Conservation (phyloP, 2,329 filamentous ascomycete genomes). For the Chaetomiaceae sp. region DNA sequence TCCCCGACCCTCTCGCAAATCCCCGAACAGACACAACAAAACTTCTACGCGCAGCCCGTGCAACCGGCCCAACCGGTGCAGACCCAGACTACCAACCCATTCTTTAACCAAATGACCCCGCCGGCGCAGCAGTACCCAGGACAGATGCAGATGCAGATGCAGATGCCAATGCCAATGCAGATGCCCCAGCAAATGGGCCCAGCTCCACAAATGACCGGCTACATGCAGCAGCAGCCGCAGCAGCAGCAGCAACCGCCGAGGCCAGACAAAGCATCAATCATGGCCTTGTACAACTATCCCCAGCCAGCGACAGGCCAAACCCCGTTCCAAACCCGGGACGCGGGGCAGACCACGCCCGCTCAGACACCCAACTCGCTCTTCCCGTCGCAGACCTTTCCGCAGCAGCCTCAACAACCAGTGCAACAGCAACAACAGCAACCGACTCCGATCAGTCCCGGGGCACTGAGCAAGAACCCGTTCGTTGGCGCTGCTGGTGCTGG, state of each 20-base stretch:
- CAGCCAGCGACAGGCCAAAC: conserved; percentile 15
- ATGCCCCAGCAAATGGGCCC: conserved; percentile 23
- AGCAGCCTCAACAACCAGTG: conserved; percentile 17
- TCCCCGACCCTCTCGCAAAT: conserved; percentile 49
- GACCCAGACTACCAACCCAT: conserved; percentile 31
- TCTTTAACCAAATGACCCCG: conserved; percentile 28
- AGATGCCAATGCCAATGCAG: no score
- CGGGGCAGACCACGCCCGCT: conserved; percentile 8
- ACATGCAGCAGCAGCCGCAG: conserved; percentile 7
- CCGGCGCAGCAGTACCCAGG: conserved; percentile 24
- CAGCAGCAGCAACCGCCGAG: conserved; percentile 37
- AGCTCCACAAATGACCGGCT: conserved; percentile 18
- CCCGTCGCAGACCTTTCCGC: conserved; percentile 12
- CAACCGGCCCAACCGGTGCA: conserved; percentile 18
- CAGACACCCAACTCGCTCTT: conserved; percentile 18
- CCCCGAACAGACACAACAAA: conserved; percentile 47
- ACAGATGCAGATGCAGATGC: conserved; percentile 31
- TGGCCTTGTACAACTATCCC: conserved; percentile 66
- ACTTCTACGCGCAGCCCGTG: conserved; percentile 34
- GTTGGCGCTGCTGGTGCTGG: conserved; percentile 33
- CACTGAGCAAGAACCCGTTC: conserved; percentile 55
- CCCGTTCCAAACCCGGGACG: conserved; percentile 11
- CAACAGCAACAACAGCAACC: conserved; percentile 28
- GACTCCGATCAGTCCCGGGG: conserved; percentile 28
- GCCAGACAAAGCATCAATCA: conserved; percentile 68